Evolutionary conservation across 139 green algal species (phyloP).

Genomic region (Chlamydomonas applanata): DNA sequence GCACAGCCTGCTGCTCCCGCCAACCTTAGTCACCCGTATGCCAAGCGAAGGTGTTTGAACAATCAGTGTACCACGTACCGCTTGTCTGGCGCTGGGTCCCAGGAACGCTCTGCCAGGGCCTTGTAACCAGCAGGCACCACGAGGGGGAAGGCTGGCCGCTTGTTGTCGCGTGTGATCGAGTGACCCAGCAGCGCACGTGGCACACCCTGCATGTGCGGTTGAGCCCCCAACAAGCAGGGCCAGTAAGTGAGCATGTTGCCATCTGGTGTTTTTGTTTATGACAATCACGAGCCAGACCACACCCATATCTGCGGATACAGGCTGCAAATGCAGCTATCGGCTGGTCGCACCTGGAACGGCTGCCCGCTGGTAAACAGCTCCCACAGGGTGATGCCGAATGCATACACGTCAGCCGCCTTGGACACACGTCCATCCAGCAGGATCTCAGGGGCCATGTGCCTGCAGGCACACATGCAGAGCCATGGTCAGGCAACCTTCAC

Average conservation of each 20-base stretch:
- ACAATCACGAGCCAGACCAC: too few relatives aligned
- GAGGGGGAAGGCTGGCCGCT: constrained; percentile 34
- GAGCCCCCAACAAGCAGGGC: too few relatives aligned
- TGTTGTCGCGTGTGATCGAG: constrained; percentile 25
- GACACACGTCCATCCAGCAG: constrained; percentile 45
- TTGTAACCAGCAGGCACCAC: constrained; percentile 21
- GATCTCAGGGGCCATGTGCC: constrained; percentile 32
- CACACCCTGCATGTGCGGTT: not conserved
- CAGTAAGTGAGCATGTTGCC: too few relatives aligned
- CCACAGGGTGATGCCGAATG: constrained; percentile 41
- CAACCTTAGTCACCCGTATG: not conserved
- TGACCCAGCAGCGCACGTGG: constrained; percentile 31
- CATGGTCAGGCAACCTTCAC: too few relatives aligned
- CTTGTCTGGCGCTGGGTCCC: constrained; percentile 16
- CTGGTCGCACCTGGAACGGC: constrained; percentile 14
- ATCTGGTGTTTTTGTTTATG: too few relatives aligned
- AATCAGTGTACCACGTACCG: not conserved
- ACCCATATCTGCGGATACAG: too few relatives aligned
- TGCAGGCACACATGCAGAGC: too few relatives aligned
- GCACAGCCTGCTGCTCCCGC: not conserved
- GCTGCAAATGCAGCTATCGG: too few relatives aligned
- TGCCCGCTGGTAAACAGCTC: constrained; percentile 43
- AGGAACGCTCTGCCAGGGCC: constrained; percentile 41
- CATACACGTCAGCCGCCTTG: constrained; percentile 49
- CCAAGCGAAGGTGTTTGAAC: too few relatives aligned